phyloP scores from a whole-genome alignment of 2,329 filamentous ascomycete genomes.

The Pseudogymnoascus sp. region DNA sequence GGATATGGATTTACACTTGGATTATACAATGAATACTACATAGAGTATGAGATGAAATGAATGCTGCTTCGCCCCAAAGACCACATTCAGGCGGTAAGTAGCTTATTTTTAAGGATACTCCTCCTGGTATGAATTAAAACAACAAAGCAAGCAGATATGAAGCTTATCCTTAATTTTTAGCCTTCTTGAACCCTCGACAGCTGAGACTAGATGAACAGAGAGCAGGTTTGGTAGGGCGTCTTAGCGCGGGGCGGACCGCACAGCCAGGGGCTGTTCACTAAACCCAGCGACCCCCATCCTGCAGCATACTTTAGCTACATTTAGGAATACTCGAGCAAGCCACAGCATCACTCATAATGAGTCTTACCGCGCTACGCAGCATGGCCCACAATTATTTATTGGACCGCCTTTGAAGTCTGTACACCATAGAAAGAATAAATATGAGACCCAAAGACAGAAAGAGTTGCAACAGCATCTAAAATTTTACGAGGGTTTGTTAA shows the following conservation, averaged over 20 bases:
- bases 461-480: background rate
- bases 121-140: background rate
- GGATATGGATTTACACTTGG: background rate
- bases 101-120: background rate
- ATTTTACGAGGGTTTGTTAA: background rate
- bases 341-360: background rate
- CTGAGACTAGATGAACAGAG: background rate
- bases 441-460: background rate
- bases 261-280: background rate
- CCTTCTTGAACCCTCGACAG: background rate
- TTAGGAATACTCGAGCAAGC: background rate
- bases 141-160: background rate
- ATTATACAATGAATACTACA: background rate
- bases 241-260: background rate
- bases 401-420: background rate
- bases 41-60: background rate
- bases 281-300: background rate
- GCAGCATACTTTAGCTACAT: background rate
- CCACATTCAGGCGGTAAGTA: background rate
- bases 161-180: background rate
- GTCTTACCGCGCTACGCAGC: background rate
- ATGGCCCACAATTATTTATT: background rate
- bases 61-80: background rate
- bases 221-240: background rate
- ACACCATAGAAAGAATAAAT: background rate